These are phyloP conservation scores for Fimicolochytrium jonesii DNA, from an alignment of 192 early-diverging fungal genomes.

Conservation along the genomic window DNA sequence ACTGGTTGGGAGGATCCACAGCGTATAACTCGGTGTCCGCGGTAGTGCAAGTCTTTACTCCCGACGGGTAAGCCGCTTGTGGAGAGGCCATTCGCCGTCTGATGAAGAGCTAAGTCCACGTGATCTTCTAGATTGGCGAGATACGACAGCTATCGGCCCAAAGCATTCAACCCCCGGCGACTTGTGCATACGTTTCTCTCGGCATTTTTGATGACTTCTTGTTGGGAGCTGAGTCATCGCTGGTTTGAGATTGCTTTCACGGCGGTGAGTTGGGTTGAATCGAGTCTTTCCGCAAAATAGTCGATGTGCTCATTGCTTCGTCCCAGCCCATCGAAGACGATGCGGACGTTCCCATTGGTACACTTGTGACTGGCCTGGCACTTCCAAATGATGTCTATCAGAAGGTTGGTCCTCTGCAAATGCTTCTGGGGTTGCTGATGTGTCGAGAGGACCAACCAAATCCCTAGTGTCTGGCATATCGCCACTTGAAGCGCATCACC, in stretches of 20 bases:
- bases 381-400: not conserved
- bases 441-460: not conserved
- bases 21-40: not conserved
- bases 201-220: not conserved
- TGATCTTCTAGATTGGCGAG: not conserved
- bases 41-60: not conserved
- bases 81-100: not conserved
- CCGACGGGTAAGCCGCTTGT: not conserved
- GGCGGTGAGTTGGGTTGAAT: not conserved
- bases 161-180: not conserved
- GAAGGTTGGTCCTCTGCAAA: not conserved
- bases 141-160: not conserved
- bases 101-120: not conserved
- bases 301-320: not conserved
- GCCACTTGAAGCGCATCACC: not conserved
- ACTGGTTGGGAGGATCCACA: not conserved
- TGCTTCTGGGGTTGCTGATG: not conserved
- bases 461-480: slow-evolving; percentile 6
- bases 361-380: not conserved
- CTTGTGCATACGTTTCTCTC: slow-evolving; percentile 5
- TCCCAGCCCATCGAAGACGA: not conserved
- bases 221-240: slow-evolving; percentile 11
- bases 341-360: not conserved
- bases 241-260: slow-evolving; percentile 22
- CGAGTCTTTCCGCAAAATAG: not conserved